Evolutionary conservation across 179 eudicot genomes (phyloP).

Genomic region (Spergularia azorica): DNA sequence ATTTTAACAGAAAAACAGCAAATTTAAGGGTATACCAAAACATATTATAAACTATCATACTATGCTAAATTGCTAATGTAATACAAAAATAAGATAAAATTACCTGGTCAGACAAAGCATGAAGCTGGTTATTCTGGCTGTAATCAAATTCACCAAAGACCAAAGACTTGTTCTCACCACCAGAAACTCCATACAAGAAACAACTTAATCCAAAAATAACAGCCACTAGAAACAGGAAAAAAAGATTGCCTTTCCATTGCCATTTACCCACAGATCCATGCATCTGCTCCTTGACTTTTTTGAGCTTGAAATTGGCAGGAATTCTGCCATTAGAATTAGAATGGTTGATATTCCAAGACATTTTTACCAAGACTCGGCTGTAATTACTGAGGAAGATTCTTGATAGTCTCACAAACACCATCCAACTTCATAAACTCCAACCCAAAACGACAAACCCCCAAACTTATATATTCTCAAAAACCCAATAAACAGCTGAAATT

Average conservation of each 20-base stretch:
- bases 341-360: conserved; percentile 59
- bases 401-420: conserved; percentile 40
- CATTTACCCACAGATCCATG: conserved; percentile 42
- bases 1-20: background rate
- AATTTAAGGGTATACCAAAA: background rate
- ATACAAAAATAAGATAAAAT: background rate
- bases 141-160: conserved; percentile 40
- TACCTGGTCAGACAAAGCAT: conserved; percentile 56
- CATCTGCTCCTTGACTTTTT: conserved; percentile 41
- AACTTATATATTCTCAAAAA: background rate
- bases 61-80: no score
- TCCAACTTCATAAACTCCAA: conserved; percentile 25
- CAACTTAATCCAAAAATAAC: conserved; percentile 43
- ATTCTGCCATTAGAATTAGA: conserved; percentile 44
- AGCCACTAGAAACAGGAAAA: conserved; percentile 36
- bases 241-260: conserved; percentile 41
- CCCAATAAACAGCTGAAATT: background rate
- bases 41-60: background rate
- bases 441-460: background rate
- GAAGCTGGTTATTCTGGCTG: conserved; percentile 46
- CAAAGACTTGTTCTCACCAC: conserved; percentile 34
- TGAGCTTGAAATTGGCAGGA: conserved; percentile 42
- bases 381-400: conserved; percentile 39
- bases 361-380: conserved; percentile 43
- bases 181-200: conserved; percentile 40